Evolutionary conservation across 2,329 filamentous ascomycete species (phyloP).

Genomic region (Aspergillus spinulosporus): DNA sequence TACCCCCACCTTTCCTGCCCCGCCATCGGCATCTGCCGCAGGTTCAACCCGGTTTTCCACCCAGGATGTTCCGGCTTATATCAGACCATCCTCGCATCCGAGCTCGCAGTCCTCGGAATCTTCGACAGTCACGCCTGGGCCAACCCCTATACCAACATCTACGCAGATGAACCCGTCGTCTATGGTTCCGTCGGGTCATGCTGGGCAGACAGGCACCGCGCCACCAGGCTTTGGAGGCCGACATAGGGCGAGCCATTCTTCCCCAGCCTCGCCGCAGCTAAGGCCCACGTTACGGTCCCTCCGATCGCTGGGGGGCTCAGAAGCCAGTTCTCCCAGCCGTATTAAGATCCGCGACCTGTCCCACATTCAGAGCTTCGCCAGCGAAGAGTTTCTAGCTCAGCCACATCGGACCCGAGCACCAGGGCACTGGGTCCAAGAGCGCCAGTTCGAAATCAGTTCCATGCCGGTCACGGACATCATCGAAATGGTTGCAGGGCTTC

Average conservation of each 20-base stretch:
- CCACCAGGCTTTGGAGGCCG: conserved; percentile 28
- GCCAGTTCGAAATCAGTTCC: conserved; percentile 88
- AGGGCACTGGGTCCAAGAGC: conserved; percentile 51
- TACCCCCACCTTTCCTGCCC: conserved; percentile 40
- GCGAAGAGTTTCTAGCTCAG: conserved; percentile 67
- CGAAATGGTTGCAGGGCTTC: conserved; percentile 94
- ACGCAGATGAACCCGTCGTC: conserved; percentile 52
- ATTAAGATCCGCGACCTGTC: conserved; percentile 85
- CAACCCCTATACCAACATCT: conserved; percentile 25
- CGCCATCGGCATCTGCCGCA: conserved; percentile 35
- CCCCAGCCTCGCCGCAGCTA: conserved; percentile 48
- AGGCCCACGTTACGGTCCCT: conserved; percentile 49
- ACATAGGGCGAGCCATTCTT: conserved; percentile 33
- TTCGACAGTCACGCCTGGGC: conserved; percentile 26
- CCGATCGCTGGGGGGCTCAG: conserved; percentile 45
- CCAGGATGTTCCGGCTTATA: conserved; percentile 40
- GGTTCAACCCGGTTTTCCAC: conserved; percentile 35
- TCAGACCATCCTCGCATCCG: conserved; percentile 31
- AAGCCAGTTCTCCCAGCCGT: conserved; percentile 53
- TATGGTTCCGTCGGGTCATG: conserved; percentile 24
- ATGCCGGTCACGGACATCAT: conserved; percentile 98
- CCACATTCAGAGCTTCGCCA: conserved; percentile 86
- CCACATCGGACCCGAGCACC: conserved; percentile 48
- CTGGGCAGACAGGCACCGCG: conserved; percentile 29
- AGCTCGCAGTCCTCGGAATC: conserved; percentile 27